Conservation (phyloP, 106 monocot genomes). For the Phalaenopsis aphrodite region DNA sequence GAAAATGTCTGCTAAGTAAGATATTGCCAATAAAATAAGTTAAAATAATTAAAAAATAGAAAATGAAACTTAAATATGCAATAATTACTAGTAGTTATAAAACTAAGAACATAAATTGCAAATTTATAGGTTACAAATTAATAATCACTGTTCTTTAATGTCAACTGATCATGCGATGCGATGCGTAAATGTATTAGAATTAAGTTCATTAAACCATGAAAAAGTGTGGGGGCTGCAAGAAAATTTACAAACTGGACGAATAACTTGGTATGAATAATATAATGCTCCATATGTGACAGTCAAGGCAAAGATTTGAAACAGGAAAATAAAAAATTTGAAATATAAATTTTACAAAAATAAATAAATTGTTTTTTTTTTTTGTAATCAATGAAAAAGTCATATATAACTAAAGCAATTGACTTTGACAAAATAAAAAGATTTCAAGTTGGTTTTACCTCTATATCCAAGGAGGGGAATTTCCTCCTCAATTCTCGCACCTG, state of each 20-base stretch:
- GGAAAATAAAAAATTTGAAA: background rate
- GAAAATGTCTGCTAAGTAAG: too few relatives aligned
- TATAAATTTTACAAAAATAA: background rate
- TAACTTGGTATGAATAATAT: background rate
- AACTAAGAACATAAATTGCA: too few relatives aligned
- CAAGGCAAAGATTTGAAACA: background rate
- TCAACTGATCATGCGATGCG: too few relatives aligned
- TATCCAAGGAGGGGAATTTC: constrained; percentile 76
- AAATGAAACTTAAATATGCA: too few relatives aligned
- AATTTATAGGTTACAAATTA: too few relatives aligned
- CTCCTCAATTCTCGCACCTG: constrained; percentile 73
- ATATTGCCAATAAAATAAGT: too few relatives aligned
- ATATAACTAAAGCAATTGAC: background rate
- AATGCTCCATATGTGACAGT: background rate
- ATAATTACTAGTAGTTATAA: too few relatives aligned
- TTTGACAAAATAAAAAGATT: background rate
- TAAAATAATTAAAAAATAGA: too few relatives aligned
- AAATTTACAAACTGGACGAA: too few relatives aligned
- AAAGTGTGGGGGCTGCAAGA: too few relatives aligned
- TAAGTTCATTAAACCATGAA: background rate
- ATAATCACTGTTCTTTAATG: too few relatives aligned
- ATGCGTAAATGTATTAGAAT: too few relatives aligned
- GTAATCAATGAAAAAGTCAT: background rate
- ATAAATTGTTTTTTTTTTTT: background rate
- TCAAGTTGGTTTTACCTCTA: constrained; percentile 57